Percentiles rank a stretch among this genome's conserved stretches.
Conservation (phyloP, 2,329 filamentous ascomycete species). For the Erysiphe neolycopersici region DNA sequence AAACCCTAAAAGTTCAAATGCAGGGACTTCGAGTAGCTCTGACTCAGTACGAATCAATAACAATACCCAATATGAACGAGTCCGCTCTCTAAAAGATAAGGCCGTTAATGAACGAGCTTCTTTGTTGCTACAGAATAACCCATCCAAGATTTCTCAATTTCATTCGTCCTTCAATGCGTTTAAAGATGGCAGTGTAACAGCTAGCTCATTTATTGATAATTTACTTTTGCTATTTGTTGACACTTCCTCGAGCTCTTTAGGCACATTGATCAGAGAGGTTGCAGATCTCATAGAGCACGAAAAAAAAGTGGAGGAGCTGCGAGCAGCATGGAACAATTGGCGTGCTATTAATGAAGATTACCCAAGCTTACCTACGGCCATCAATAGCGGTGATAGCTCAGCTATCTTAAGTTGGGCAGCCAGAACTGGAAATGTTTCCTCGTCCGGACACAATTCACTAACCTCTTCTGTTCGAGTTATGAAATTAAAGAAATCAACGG, state of each 20-base stretch:
- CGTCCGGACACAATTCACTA: constrained; percentile 14
- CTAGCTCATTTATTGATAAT: constrained; percentile 54
- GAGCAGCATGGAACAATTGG: constrained; percentile 85
- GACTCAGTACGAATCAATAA: constrained; percentile 18
- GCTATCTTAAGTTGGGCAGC: constrained; percentile 12
- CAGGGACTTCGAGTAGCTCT: constrained; percentile 23
- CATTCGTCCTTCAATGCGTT: constrained; percentile 56
- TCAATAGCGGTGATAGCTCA: constrained; percentile 21
- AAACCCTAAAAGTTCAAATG: constrained; percentile 5
- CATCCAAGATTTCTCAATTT: constrained; percentile 49
- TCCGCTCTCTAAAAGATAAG: constrained; percentile 51
- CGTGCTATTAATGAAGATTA: constrained; percentile 91
- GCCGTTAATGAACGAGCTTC: constrained; percentile 68
- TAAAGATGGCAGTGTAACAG: constrained; percentile 38
- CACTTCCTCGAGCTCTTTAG: constrained; percentile 51
- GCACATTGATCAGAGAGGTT: constrained; percentile 72
- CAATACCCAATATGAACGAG: constrained; percentile 52
- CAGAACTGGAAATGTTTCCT: constrained; percentile 5
- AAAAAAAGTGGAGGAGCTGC: constrained; percentile 41
- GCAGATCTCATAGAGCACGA: constrained; percentile 80
- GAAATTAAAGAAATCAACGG: constrained; percentile 41
- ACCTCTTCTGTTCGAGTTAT: constrained; percentile 30
- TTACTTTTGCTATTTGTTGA: constrained; percentile 69
- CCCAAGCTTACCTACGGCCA: constrained; percentile 54
- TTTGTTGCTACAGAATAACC: constrained; percentile 54